Evolutionary conservation across 2,329 filamentous ascomycete genomes (phyloP), one percentile per base, ranked within the genome.

Genomic region (Fusarium brachygibbosum): DNA sequence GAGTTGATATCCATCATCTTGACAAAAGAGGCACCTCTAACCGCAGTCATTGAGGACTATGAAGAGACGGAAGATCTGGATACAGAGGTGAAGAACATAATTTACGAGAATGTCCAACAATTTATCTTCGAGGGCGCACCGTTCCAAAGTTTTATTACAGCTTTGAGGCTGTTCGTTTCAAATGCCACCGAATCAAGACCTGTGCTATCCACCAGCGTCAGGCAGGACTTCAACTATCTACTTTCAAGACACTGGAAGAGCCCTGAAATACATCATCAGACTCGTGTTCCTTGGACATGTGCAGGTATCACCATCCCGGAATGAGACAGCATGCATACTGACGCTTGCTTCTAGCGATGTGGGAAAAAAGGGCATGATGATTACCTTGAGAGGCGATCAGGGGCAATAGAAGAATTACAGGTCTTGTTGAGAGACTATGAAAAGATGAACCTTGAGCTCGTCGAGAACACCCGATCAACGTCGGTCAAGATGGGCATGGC

Each of bases 221-320:
- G 46, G 21, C 8, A 50, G 21, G 19, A 13, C 6, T 16, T 50
- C 17, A 50, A 37, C 3, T 4, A 5, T 2, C 17, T 28, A 7
- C 8, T 25, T 28, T 19, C 13, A 5, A 16, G n/a, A 11, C 9
- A 19, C 2, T 37, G 32, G 23, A 28, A 16, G 19, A 25, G 8
- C 6, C 23, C 17, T 4, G 11, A 3, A 11, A 0, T 11, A 5
- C 2, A 28, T 3, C 8, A 32, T 13, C 34, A 9, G 10, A 38
- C 44, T 10, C 35, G 51, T 17, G 8, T 61, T 12, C 23, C 31
- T 14, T 61, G 58, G 58, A 41, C 51, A 32, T 61, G 58, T 17
- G 58, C 25, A 56, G 4, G 51, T 44, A 21, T 35, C 13, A 19
- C 14, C 37, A 6, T 31, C 16, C 16, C 3, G 9, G 9, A 6